Evolutionary conservation across 1,284 basidiomycete species (phyloP), one percentile per base, ranked within the genome.

Genomic region (Tilletiaria anomala): DNA sequence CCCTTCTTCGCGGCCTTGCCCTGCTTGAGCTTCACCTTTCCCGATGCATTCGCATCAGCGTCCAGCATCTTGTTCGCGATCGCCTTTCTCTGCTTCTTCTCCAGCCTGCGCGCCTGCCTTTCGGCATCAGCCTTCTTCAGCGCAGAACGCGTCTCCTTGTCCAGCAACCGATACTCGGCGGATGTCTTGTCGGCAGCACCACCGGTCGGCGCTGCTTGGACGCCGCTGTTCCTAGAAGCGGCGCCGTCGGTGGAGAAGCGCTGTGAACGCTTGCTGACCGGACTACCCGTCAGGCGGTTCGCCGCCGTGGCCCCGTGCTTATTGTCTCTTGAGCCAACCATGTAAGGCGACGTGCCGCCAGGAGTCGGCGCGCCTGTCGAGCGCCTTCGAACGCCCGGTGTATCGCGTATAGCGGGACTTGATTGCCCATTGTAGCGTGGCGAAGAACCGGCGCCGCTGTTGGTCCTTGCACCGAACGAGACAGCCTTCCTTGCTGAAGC

Each of bases 341-440:
- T n/a, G 8, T 16, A 24, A 0, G 61, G 61, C 4, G 56, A 59
- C 11, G 58, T 54, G 19, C 61, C 61, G 32, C 58, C 57, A 19
- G 61, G 61, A 12, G 61, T 60, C 8, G 61, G 61, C 5, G 61
- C 61, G 10, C 61, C 61, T 15, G 42, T 51, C 1, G 58, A 51
- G 10, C 58, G 47, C 10, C 26, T n/a, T 29, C 26, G 26, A 8
- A 29, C n/a, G 8, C 26, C 10, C 26, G 26, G 26, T 29, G 26
- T 29, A n/a, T 8, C 10, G 10, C 10, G 26, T 29, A 29, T n/a
- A n/a, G n/a, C n/a, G n/a, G n/a, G 26, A 8, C 26, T 29, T 29
- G 26, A 29, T 8, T n/a, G 26, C n/a, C 26, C 26, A 29, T 29
- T n/a, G 26, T 29, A 29, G 8, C 10, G n/a, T n/a, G n/a, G n/a